Percentiles rank a stretch among this genome's conserved stretches.
Evolutionary conservation across 2,329 filamentous ascomycete species (phyloP).

Genomic region (Aspergillus brasiliensis): DNA sequence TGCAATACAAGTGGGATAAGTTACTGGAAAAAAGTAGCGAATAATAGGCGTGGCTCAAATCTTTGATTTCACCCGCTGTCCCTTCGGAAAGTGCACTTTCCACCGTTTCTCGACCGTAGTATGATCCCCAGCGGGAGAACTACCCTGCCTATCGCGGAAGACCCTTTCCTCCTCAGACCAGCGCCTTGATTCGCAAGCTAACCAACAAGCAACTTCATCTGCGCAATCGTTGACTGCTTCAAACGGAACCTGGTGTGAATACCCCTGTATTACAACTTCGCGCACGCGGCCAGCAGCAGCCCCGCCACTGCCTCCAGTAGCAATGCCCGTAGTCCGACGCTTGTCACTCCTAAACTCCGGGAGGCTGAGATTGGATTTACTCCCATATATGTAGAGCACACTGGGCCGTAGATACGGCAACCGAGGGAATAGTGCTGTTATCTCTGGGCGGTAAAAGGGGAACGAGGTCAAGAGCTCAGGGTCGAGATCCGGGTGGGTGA

Average conservation of each 20-base stretch:
- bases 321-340: slow-evolving; percentile 30
- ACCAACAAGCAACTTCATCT: not conserved
- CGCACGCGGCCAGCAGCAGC: slow-evolving; percentile 12
- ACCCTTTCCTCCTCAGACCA: no score
- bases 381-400: slow-evolving; percentile 34
- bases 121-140: no score
- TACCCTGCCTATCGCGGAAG: no score
- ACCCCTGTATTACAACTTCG: not conserved
- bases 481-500: not conserved
- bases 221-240: not conserved
- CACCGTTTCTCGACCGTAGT: no score
- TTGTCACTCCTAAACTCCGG: slow-evolving; percentile 28
- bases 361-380: slow-evolving; percentile 25
- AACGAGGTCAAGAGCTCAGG: not conserved
- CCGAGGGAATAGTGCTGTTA: slow-evolving; percentile 22
- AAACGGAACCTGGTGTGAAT: not conserved
- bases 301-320: slow-evolving; percentile 35
- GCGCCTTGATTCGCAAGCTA: no score
- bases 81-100: no score
- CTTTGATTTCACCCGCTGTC: no score
- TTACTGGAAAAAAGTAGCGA: no score
- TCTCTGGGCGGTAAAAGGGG: not conserved
- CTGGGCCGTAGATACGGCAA: slow-evolving; percentile 33
- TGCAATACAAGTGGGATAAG: no score
- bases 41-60: no score